phyloP scores from a whole-genome alignment of 805 yeast genomes.

The Kodamaea laetipori region DNA sequence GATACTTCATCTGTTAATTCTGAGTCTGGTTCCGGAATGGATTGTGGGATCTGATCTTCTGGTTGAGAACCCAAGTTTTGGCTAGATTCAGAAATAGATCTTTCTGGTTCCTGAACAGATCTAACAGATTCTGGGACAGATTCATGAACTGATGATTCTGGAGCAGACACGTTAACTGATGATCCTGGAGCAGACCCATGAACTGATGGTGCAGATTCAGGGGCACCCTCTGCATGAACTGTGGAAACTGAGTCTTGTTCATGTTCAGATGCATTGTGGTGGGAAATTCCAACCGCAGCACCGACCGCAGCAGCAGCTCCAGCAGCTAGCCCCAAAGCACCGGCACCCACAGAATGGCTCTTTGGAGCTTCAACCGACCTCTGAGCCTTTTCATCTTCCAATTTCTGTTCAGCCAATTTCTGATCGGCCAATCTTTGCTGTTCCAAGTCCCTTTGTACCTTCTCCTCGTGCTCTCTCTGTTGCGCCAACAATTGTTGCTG shows the following conservation, averaged over 20 bases:
- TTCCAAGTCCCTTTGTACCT: conserved; percentile 5
- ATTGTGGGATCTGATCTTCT: neutral
- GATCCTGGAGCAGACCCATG: conserved; percentile 14
- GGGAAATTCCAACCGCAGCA: conserved; percentile 9
- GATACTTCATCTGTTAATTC: conserved; percentile 4
- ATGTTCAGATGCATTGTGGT: neutral
- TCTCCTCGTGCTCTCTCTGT: conserved; percentile 7
- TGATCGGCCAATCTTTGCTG: neutral
- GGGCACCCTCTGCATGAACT: too few relatives aligned
- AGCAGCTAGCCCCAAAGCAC: conserved; percentile 15
- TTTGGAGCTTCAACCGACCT: neutral
- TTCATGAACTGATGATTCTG: too few relatives aligned
- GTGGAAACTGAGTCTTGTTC: neutral
- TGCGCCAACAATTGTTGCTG: conserved; percentile 9
- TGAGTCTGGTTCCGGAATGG: neutral
- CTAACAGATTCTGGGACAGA: conserved; percentile 13
- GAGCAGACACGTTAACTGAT: too few relatives aligned
- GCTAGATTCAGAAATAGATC: conserved; percentile 31
- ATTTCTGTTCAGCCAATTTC: neutral
- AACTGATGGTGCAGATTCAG: too few relatives aligned
- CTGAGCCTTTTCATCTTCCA: neutral
- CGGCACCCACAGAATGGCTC: conserved; percentile 8
- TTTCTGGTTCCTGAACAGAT: conserved; percentile 16
- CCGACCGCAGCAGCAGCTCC: conserved; percentile 16
- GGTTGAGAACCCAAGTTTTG: conserved; percentile 15